These are phyloP conservation scores for Diutina scorzettiae DNA, from an alignment of 1,139 yeast genomes.

Conservation along the genomic window DNA sequence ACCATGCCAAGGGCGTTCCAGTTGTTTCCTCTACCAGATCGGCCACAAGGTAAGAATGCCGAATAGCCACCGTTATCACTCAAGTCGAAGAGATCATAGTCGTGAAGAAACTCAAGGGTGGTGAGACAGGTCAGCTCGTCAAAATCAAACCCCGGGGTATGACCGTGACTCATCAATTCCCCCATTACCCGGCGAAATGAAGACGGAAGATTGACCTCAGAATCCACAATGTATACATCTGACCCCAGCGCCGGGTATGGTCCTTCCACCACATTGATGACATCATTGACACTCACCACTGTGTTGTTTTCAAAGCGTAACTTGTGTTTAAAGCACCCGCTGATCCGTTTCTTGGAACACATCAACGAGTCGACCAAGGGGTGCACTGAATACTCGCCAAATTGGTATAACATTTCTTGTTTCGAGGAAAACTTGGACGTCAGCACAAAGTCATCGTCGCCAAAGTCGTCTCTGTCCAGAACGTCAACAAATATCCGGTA, in stretches of 20 bases:
- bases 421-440: conserved; percentile 14
- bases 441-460: conserved; percentile 11
- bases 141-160: conserved; percentile 20
- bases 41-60: conserved; percentile 55
- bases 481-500: conserved; percentile 50
- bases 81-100: conserved; percentile 23
- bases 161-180: conserved; percentile 22
- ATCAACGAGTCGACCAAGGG: conserved; percentile 8
- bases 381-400: conserved; percentile 14
- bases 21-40: conserved; percentile 8
- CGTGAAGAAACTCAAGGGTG: conserved; percentile 23
- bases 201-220: conserved; percentile 30
- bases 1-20: conserved; percentile 64
- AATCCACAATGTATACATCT: conserved; percentile 50
- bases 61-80: conserved; percentile 60
- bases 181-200: conserved; percentile 27
- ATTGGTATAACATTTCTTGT: conserved; percentile 51
- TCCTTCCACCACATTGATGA: conserved; percentile 33
- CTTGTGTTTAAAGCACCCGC: conserved; percentile 29
- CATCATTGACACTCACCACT: conserved; percentile 20
- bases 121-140: conserved; percentile 26
- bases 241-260: conserved; percentile 37
- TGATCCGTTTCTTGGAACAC: conserved; percentile 26
- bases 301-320: conserved; percentile 12
- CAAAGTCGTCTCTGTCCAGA: conserved; percentile 29